Percentiles rank a stretch among this genome's conserved stretches.
These are phyloP conservation scores for Chaetomium sp. DNA, from an alignment of 2,329 filamentous ascomycete genomes.

Conservation along the genomic window DNA sequence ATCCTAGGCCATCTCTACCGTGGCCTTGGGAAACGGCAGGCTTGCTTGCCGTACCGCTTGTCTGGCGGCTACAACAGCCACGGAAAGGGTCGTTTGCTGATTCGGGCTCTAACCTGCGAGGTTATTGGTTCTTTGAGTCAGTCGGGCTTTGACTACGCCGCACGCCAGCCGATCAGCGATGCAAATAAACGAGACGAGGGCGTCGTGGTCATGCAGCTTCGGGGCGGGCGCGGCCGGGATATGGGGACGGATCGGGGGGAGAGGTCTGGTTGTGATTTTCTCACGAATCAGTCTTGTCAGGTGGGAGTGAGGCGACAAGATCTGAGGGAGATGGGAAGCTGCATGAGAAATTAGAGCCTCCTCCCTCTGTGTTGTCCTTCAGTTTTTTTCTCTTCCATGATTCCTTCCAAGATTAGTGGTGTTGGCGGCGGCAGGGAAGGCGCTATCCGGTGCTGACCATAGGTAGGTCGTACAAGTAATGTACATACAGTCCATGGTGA, in stretches of 20 bases:
- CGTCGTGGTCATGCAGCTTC: constrained; percentile 9
- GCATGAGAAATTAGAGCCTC: constrained; percentile 11
- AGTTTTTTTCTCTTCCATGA: neutral
- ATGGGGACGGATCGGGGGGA: neutral
- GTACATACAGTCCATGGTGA: no score
- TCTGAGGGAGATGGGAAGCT: constrained; percentile 17
- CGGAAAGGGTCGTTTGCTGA: neutral
- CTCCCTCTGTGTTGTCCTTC: neutral
- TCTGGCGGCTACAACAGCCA: neutral
- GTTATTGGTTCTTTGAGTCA: neutral
- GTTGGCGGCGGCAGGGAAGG: neutral
- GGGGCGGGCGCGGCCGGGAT: constrained; percentile 2
- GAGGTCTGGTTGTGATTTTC: neutral
- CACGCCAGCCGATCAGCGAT: neutral
- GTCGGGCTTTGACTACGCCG: neutral
- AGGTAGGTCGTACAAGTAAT: neutral
- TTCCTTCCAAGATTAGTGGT: neutral
- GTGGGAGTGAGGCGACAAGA: neutral
- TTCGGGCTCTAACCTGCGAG: neutral
- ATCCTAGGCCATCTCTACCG: neutral
- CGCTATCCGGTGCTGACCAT: neutral
- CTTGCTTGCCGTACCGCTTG: neutral
- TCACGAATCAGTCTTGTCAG: constrained; percentile 10
- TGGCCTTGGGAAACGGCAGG: neutral
- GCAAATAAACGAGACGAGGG: neutral